Conservation (phyloP, 495 filamentous ascomycete genomes). For the Margaritispora aquatica region DNA sequence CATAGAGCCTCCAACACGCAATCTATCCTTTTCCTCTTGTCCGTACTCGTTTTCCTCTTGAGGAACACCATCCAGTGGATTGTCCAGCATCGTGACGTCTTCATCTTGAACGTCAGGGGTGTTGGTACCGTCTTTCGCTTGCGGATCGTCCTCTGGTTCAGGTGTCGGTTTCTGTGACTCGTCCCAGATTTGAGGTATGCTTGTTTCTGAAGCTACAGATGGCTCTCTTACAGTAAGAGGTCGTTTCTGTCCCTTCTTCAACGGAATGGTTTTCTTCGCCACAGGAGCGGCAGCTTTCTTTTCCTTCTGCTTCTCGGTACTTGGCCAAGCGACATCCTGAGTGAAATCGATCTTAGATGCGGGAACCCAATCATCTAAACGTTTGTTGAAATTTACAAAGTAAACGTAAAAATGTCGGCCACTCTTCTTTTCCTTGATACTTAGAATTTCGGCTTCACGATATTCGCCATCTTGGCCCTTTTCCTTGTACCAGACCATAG, state of each 20-base stretch:
- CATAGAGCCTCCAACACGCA: slow-evolving; percentile 92
- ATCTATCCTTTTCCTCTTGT: slow-evolving; percentile 85
- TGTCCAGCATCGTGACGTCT: slow-evolving; percentile 64
- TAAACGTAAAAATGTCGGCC: slow-evolving; percentile 89
- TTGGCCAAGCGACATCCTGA: slow-evolving; percentile 52
- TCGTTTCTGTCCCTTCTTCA: slow-evolving; percentile 51
- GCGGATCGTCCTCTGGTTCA: slow-evolving; percentile 8
- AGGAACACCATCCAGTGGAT: slow-evolving; percentile 31
- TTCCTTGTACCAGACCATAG: too few species aligned
- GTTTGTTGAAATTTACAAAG: slow-evolving; percentile 99
- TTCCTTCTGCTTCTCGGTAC: slow-evolving; percentile 50
- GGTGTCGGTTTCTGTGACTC: slow-evolving; percentile 21
- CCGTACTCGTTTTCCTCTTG: slow-evolving; percentile 35
- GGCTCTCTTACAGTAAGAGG: slow-evolving; percentile 24
- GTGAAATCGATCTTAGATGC: slow-evolving; percentile 73
- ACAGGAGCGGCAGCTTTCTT: slow-evolving; percentile 34
- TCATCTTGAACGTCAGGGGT: slow-evolving; percentile 35
- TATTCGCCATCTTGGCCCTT: slow-evolving; percentile 70
- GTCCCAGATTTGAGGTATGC: slow-evolving; percentile 22
- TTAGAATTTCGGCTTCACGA: slow-evolving; percentile 88
- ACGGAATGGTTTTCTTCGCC: slow-evolving; percentile 37
- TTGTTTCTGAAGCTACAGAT: slow-evolving; percentile 22
- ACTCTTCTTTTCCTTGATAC: slow-evolving; percentile 77
- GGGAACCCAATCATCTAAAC: slow-evolving; percentile 93
- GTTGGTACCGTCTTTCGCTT: slow-evolving; percentile 18